Evolutionary conservation across 805 yeast species (phyloP).

Genomic region (Candida pseudofarinosa): DNA sequence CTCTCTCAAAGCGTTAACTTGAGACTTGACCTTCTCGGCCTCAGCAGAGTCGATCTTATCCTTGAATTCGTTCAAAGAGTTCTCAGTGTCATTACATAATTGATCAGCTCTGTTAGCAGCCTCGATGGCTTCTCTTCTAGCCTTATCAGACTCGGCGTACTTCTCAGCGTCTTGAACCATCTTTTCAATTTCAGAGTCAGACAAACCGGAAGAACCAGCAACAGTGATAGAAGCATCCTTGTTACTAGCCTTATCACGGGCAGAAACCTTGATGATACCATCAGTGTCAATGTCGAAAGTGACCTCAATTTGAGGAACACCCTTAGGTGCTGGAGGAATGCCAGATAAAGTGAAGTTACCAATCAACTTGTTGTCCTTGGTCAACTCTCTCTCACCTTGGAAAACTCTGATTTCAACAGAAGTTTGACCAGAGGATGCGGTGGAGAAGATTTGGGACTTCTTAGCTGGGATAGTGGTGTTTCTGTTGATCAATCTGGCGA

Average conservation of each 20-base stretch:
- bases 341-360: slow-evolving; percentile 96
- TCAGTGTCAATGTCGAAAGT: slow-evolving; percentile 96
- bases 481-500: slow-evolving; percentile 86
- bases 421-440: slow-evolving; percentile 95
- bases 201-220: slow-evolving; percentile 92
- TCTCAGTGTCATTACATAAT: slow-evolving; percentile 54
- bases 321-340: slow-evolving; percentile 94
- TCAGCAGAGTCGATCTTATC: slow-evolving; percentile 44
- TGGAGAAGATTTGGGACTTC: slow-evolving; percentile 93
- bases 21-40: slow-evolving; percentile 44
- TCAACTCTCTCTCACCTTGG: slow-evolving; percentile 99
- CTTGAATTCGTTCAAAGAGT: slow-evolving; percentile 45
- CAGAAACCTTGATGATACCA: slow-evolving; percentile 94
- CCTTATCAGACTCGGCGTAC: slow-evolving; percentile 83
- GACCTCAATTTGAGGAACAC: slow-evolving; percentile 92
- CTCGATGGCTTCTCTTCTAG: slow-evolving; percentile 79
- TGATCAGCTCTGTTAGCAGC: slow-evolving; percentile 81
- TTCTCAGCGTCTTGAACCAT: slow-evolving; percentile 90
- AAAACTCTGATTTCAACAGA: slow-evolving; percentile 95
- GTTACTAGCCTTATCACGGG: slow-evolving; percentile 88
- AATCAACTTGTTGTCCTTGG: slow-evolving; percentile 94
- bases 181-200: slow-evolving; percentile 84
- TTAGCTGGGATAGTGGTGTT: slow-evolving; percentile 96
- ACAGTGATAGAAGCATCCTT: slow-evolving; percentile 94
- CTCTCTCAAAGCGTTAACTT: slow-evolving; percentile 59